These are phyloP conservation scores for Rhizoclosmatium sp. DNA, from an alignment of 192 early-diverging fungal species.

Conservation along the genomic window DNA sequence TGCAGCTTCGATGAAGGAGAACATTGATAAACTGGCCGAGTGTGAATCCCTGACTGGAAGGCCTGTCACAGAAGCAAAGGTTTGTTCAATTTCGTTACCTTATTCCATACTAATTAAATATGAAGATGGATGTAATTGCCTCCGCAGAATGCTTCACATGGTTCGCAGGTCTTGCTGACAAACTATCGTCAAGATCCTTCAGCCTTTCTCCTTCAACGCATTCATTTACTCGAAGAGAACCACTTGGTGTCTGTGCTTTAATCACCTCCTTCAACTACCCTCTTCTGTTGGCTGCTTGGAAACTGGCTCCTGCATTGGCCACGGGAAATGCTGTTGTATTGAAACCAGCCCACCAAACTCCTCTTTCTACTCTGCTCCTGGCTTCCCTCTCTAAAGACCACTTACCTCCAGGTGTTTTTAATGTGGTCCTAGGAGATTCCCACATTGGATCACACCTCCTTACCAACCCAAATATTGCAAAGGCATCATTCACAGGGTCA, in stretches of 20 bases:
- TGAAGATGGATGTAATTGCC: constrained; percentile 35
- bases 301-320: constrained; percentile 77
- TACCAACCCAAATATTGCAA: constrained; percentile 42
- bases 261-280: constrained; percentile 74
- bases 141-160: constrained; percentile 23
- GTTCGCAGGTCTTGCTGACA: constrained; percentile 51
- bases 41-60: constrained; percentile 37
- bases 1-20: constrained; percentile 27
- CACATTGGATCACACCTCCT: constrained; percentile 45
- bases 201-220: not conserved
- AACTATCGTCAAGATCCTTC: constrained; percentile 41
- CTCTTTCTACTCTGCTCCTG: constrained; percentile 43
- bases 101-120: not conserved
- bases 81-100: not conserved
- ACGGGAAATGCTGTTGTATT: constrained; percentile 75
- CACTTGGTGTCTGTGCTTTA: constrained; percentile 48
- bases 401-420: constrained; percentile 56
- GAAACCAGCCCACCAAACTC: constrained; percentile 74
- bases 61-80: constrained; percentile 30
- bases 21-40: constrained; percentile 18
- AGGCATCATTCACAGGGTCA: constrained; percentile 51
- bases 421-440: constrained; percentile 53
- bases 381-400: constrained; percentile 39
- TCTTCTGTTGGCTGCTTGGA: constrained; percentile 71
- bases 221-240: constrained; percentile 41